Percentiles rank a stretch among this genome's conserved stretches.
Conservation (phyloP, 345 rosid species). For the Turritis glabra region DNA sequence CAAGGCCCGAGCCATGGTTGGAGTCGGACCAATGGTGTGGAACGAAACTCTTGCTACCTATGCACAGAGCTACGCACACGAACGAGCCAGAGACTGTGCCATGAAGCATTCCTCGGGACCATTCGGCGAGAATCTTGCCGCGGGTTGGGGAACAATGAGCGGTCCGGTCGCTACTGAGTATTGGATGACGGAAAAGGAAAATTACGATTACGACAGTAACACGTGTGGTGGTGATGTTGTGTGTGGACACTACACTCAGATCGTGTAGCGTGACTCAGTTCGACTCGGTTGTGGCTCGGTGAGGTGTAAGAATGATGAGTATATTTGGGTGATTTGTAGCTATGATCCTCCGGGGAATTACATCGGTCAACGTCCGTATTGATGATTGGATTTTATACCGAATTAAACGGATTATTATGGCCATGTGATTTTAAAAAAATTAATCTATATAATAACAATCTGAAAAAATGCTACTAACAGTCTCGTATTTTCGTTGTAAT, state of each 20-base stretch:
- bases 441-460: too few relatives aligned
- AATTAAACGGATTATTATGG: neutral
- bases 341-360: conserved; percentile 61
- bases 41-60: conserved; percentile 46
- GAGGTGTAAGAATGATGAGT: conserved; percentile 51
- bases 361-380: conserved; percentile 49
- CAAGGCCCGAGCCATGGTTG: conserved; percentile 42
- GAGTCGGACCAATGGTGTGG: conserved; percentile 51
- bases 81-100: conserved; percentile 41
- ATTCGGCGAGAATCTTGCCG: conserved; percentile 58
- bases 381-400: neutral
- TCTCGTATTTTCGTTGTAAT: too few relatives aligned
- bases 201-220: conserved; percentile 48
- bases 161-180: conserved; percentile 47
- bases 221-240: conserved; percentile 43
- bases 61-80: conserved; percentile 43
- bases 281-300: conserved; percentile 66
- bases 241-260: conserved; percentile 69
- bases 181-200: conserved; percentile 58
- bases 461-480: too few relatives aligned
- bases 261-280: conserved; percentile 64
- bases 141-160: conserved; percentile 41
- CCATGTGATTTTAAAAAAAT: neutral
- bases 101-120: conserved; percentile 53
- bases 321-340: conserved; percentile 56